Evolutionary conservation across 2,329 filamentous ascomycete species (phyloP).

Genomic region (Fusarium gaditjirri): DNA sequence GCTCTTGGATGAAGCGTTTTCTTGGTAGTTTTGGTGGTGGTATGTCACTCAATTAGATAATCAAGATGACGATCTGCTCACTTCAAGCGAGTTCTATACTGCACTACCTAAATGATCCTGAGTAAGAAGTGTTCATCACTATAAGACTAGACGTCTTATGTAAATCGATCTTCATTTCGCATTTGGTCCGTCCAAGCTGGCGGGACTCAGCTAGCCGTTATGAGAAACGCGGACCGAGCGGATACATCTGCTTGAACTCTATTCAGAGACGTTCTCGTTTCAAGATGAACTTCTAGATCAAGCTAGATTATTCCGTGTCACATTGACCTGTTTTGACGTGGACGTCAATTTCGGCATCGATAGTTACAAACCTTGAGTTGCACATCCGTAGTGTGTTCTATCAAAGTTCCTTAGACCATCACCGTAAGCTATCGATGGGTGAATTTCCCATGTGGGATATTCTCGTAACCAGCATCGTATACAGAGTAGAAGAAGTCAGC

Average conservation of each 20-base stretch:
- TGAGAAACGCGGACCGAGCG: not conserved
- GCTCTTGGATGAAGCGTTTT: slow-evolving; percentile 43
- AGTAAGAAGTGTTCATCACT: not conserved
- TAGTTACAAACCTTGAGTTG: not conserved
- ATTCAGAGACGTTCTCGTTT: not conserved
- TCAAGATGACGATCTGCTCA: not conserved
- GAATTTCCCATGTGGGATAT: not conserved
- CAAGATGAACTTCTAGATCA: slow-evolving; percentile 11
- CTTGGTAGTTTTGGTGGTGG: slow-evolving; percentile 36
- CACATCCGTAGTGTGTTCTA: not conserved
- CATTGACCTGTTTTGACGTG: slow-evolving; percentile 2
- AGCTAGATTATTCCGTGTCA: not conserved
- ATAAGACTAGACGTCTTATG: not conserved
- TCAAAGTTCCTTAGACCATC: not conserved
- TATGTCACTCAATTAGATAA: not conserved
- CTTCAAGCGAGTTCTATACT: not conserved
- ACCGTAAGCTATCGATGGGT: not conserved
- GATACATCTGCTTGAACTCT: slow-evolving; percentile 9
- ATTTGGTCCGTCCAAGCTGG: not conserved
- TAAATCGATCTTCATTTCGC: not conserved
- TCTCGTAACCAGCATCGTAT: slow-evolving; percentile 4
- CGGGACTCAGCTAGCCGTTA: not conserved
- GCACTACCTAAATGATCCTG: not conserved
- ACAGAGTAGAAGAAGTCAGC: not conserved
- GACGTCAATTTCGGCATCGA: not conserved